A percentile compares a stretch with the other conserved stretches of the same genome.
Conservation (phyloP, 306 rosid genomes). For the Coriaria nepalensis region DNA sequence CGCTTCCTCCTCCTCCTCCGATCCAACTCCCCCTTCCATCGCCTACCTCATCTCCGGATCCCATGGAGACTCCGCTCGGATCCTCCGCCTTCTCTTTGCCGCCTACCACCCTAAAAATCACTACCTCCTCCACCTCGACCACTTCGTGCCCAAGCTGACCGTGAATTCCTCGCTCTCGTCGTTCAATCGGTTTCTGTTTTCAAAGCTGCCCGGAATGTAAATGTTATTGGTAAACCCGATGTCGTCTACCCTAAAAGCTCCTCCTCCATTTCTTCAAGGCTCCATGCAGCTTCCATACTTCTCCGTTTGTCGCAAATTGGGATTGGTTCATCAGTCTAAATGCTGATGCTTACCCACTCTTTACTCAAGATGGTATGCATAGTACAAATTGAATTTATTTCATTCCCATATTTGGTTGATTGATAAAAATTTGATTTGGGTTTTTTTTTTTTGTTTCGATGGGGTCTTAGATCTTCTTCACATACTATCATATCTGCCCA, state of each 20-base stretch:
- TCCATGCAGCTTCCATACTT: constrained; percentile 71
- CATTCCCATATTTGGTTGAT: too few relatives aligned
- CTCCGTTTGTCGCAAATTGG: constrained; percentile 63
- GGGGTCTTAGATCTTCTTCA: constrained; percentile 73
- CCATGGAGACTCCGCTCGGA: constrained; percentile 34
- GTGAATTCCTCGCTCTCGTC: constrained; percentile 41
- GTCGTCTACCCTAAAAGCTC: constrained; percentile 58
- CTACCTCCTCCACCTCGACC: constrained; percentile 81
- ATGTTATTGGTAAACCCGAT: constrained; percentile 74
- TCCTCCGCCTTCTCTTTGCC: constrained; percentile 49
- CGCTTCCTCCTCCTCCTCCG: constrained; percentile 26
- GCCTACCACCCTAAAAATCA: constrained; percentile 60
- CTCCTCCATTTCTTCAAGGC: constrained; percentile 46
- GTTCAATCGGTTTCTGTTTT: constrained; percentile 55
- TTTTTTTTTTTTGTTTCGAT: constrained; percentile 7
- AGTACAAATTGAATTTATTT: background rate
- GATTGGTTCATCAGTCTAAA: constrained; percentile 72
- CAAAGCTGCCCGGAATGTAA: constrained; percentile 68
- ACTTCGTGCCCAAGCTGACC: constrained; percentile 43
- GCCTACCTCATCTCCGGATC: constrained; percentile 76
- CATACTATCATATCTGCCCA: constrained; percentile 78
- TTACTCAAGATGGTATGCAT: constrained; percentile 72
- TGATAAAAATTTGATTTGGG: constrained; percentile 11
- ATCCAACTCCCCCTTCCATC: constrained; percentile 52
- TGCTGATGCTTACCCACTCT: constrained; percentile 67